Conservation (phyloP, 2,329 filamentous ascomycete genomes). For the Fusarium napiforme region DNA sequence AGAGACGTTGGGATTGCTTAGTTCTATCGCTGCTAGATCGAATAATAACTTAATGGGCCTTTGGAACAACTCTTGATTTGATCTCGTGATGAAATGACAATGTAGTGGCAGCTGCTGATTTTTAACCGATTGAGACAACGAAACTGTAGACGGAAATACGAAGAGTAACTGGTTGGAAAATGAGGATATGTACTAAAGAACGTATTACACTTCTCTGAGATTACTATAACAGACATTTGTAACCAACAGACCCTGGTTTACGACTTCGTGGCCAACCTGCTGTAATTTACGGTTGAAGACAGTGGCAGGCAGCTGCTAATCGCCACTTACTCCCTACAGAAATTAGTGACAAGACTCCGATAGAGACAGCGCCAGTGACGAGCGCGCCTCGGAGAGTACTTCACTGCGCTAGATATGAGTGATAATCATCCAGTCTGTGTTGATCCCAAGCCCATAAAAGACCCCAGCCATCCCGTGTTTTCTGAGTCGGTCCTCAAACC, state of each 20-base stretch:
- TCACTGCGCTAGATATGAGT: background rate
- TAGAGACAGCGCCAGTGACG: background rate
- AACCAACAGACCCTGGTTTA: background rate
- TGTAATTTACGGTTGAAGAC: fast-evolving
- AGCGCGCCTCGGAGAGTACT: fast-evolving
- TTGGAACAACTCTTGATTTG: fast-evolving
- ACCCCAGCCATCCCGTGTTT: background rate
- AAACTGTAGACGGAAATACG: background rate
- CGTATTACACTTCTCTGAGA: fast-evolving
- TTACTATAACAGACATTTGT: fast-evolving
- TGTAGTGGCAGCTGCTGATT: no score
- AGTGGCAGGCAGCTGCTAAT: background rate
- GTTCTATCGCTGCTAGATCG: background rate
- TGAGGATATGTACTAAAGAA: no score
- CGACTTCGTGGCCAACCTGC: background rate
- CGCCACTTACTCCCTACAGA: background rate
- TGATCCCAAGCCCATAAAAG: background rate
- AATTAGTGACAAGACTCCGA: background rate
- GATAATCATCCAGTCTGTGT: background rate
- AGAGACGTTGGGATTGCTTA: background rate
- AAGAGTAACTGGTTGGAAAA: no score
- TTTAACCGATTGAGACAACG: fast-evolving
- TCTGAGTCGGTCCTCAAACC: background rate
- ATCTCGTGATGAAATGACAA: background rate
- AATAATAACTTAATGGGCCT: background rate